Conservation (phyloP, 225 moss, liverwort and hornwort genomes). For the Physcomitrium patens region DNA sequence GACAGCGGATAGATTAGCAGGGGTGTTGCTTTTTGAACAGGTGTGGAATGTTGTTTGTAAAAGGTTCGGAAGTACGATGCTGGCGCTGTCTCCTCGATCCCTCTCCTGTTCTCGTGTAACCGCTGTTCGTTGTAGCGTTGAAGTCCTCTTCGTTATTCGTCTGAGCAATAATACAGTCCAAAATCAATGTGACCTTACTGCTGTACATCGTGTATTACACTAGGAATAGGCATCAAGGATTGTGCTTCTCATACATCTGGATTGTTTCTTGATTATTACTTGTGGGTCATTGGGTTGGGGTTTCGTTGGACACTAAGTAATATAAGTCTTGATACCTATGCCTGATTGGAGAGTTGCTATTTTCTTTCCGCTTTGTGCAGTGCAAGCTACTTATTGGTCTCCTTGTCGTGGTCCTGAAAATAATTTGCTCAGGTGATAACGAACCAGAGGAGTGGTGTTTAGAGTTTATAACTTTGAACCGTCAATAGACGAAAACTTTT, state of each 20-base stretch:
- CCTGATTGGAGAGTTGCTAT: neutral
- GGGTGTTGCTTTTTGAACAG: neutral
- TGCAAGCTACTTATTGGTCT: no score
- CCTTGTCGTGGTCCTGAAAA: neutral
- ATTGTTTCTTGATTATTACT: neutral
- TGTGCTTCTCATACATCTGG: constrained; percentile 1
- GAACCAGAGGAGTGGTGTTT: neutral
- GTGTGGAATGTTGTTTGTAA: neutral
- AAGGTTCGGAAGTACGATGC: neutral
- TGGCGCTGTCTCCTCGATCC: neutral
- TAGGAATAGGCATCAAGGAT: neutral
- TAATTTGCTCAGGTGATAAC: neutral
- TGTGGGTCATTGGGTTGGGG: neutral
- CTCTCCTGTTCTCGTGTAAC: constrained; percentile 1
- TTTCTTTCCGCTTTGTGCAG: neutral
- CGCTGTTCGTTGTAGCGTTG: neutral
- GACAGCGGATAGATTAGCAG: neutral
- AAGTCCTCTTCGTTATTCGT: neutral
- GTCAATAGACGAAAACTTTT: no score
- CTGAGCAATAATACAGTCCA: neutral
- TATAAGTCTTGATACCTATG: neutral
- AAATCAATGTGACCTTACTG: neutral
- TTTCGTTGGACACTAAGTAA: neutral
- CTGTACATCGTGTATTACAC: neutral
- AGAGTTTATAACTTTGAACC: no score